Conservation (phyloP, 2,329 filamentous ascomycete genomes). For the Aspergillus uvarum region DNA sequence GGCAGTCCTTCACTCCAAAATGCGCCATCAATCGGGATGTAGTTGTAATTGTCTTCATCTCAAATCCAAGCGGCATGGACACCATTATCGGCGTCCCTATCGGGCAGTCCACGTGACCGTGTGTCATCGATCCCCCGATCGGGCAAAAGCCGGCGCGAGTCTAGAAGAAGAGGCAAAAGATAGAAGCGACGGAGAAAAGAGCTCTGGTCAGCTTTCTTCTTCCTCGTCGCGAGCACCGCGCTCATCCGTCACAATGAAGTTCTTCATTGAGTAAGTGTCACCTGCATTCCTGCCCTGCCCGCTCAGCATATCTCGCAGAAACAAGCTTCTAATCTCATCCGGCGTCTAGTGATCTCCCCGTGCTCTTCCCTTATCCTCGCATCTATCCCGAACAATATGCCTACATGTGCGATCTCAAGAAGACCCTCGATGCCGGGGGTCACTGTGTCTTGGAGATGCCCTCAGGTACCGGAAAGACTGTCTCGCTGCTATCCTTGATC, state of each 20-base stretch:
- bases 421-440: slow-evolving; percentile 86
- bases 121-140: slow-evolving; percentile 34
- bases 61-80: slow-evolving; percentile 5
- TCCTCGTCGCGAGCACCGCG: slow-evolving; percentile 17
- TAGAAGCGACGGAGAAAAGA: not conserved
- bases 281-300: not conserved
- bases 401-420: slow-evolving; percentile 83
- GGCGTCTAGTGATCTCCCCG: slow-evolving; percentile 59
- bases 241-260: slow-evolving; percentile 63
- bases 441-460: slow-evolving; percentile 99
- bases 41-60: not conserved
- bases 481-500: slow-evolving; percentile 91
- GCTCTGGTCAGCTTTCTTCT: not conserved
- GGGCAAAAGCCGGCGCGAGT: slow-evolving; percentile 30
- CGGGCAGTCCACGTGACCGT: slow-evolving; percentile 34
- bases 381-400: slow-evolving; percentile 75
- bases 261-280: slow-evolving; percentile 66
- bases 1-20: slow-evolving; percentile 2
- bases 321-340: slow-evolving; percentile 6
- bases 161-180: slow-evolving; percentile 12
- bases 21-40: not conserved
- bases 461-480: slow-evolving; percentile 96
- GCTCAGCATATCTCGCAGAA: not conserved
- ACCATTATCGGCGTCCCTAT: slow-evolving; percentile 29
- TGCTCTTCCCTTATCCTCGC: slow-evolving; percentile 72